These are phyloP conservation scores for Emericellopsis cladophorae DNA, from an alignment of 2,329 filamentous ascomycete genomes.

Conservation along the genomic window DNA sequence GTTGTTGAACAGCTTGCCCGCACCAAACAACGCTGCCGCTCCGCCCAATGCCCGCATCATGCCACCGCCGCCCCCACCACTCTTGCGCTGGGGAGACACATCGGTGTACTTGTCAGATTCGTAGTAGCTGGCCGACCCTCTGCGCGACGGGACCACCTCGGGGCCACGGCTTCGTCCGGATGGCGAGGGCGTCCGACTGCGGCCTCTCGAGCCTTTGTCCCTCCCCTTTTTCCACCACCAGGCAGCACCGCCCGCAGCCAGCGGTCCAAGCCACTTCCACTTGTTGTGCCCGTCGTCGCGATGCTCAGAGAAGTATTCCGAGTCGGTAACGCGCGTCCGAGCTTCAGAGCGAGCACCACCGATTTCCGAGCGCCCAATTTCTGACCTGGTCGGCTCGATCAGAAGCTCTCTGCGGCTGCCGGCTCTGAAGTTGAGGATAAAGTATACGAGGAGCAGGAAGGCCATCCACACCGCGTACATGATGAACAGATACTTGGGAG, in stretches of 20 bases:
- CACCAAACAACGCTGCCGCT: slow-evolving; percentile 49
- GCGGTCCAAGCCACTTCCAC: slow-evolving; percentile 35
- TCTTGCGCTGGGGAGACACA: slow-evolving; percentile 18
- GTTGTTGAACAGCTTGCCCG: slow-evolving; percentile 46
- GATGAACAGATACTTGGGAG: slow-evolving; percentile 73
- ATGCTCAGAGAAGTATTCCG: slow-evolving; percentile 23
- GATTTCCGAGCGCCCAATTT: slow-evolving; percentile 7
- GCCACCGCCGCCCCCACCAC: slow-evolving; percentile 32
- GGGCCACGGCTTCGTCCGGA: slow-evolving; percentile 21
- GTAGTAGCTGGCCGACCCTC: slow-evolving; percentile 46
- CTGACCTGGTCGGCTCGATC: slow-evolving; percentile 44
- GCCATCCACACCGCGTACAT: slow-evolving; percentile 71
- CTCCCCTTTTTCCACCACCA: slow-evolving; percentile 31
- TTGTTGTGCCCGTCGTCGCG: slow-evolving; percentile 18
- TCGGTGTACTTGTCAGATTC: slow-evolving; percentile 52
- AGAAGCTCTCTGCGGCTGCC: slow-evolving; percentile 41
- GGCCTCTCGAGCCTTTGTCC: slow-evolving; percentile 24
- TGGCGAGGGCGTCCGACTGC: slow-evolving; percentile 25
- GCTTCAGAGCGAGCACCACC: slow-evolving; percentile 9
- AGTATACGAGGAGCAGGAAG: slow-evolving; percentile 61
- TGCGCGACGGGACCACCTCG: slow-evolving; percentile 39
- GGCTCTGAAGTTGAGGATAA: slow-evolving; percentile 63
- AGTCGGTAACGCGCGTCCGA: slow-evolving; percentile 24
- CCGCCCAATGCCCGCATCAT: slow-evolving; percentile 49
- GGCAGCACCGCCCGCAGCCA: slow-evolving; percentile 38